phyloP scores from a whole-genome alignment of 1,284 basidiomycete species.

The Apiotrichum brassicae region DNA sequence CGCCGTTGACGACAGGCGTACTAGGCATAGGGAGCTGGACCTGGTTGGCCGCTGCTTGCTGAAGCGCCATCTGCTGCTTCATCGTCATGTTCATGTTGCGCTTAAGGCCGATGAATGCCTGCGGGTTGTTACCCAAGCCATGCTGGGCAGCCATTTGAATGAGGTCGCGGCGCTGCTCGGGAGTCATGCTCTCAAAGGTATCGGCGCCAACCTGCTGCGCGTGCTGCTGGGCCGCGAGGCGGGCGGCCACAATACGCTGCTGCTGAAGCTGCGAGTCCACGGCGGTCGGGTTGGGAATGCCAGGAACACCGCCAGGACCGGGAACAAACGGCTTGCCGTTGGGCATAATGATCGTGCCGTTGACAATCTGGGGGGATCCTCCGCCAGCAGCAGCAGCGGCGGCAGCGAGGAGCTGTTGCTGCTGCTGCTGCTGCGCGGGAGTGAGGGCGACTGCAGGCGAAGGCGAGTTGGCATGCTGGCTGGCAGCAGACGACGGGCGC shows the following conservation, averaged over 20 bases:
- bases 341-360: slow-evolving; percentile 15
- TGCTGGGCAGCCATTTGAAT: slow-evolving; percentile 14
- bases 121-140: slow-evolving; percentile 30
- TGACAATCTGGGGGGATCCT: slow-evolving; percentile 24
- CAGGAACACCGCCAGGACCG: slow-evolving; percentile 10
- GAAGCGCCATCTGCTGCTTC: slow-evolving; percentile 16
- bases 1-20: not conserved
- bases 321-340: slow-evolving; percentile 27
- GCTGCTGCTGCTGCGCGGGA: slow-evolving; percentile 14
- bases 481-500: slow-evolving; percentile 2
- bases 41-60: slow-evolving; percentile 12
- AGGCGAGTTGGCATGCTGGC: not conserved
- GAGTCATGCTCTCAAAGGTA: slow-evolving; percentile 16
- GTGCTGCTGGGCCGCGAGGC: slow-evolving; percentile 6
- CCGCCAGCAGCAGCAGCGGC: slow-evolving; percentile 8
- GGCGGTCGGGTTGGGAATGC: slow-evolving; percentile 11
- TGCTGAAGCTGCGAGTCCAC: slow-evolving; percentile 19
- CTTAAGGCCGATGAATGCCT: slow-evolving; percentile 25
- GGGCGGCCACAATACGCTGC: slow-evolving; percentile 15
- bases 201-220: not conserved
- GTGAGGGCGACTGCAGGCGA: slow-evolving; percentile 14
- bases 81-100: slow-evolving; percentile 20
- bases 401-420: slow-evolving; percentile 8
- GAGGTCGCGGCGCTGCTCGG: slow-evolving; percentile 25
- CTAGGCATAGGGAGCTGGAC: not conserved